Conservation (phyloP, 164 flowering plant species). For the Aristolochia fimbriata region DNA sequence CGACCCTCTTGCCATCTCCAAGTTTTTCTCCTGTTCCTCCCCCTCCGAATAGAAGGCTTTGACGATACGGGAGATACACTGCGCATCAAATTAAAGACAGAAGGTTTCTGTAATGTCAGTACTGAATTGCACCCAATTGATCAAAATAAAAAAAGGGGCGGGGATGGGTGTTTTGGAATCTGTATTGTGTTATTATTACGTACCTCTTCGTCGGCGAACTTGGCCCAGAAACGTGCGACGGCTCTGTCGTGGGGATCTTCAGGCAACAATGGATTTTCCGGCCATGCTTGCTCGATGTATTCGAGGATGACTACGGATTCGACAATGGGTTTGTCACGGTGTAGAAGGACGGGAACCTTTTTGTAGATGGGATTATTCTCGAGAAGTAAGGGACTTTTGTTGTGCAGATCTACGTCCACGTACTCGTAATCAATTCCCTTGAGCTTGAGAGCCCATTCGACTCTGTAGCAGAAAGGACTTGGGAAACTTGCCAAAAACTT, state of each 20-base stretch:
- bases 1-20: background rate
- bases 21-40: background rate
- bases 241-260: constrained; percentile 15
- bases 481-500: constrained; percentile 13
- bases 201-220: constrained; percentile 1
- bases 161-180: too few relatives aligned
- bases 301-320: constrained; percentile 8
- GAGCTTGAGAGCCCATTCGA: constrained; percentile 18
- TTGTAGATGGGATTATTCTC: constrained; percentile 8
- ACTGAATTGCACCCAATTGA: too few relatives aligned
- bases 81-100: background rate
- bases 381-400: constrained; percentile 20
- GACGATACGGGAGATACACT: background rate
- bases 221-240: constrained; percentile 22
- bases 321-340: background rate
- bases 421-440: constrained; percentile 22
- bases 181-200: too few relatives aligned
- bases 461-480: constrained; percentile 8
- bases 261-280: constrained; percentile 12
- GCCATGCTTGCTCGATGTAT: constrained; percentile 7
- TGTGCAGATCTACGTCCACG: constrained; percentile 14
- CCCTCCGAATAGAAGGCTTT: background rate
- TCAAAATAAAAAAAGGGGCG: background rate
- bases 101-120: background rate
- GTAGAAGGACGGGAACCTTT: constrained; percentile 9